Evolutionary conservation across 176 grass and related monocot species (phyloP).

Genomic region (Guadua angustifolia): DNA sequence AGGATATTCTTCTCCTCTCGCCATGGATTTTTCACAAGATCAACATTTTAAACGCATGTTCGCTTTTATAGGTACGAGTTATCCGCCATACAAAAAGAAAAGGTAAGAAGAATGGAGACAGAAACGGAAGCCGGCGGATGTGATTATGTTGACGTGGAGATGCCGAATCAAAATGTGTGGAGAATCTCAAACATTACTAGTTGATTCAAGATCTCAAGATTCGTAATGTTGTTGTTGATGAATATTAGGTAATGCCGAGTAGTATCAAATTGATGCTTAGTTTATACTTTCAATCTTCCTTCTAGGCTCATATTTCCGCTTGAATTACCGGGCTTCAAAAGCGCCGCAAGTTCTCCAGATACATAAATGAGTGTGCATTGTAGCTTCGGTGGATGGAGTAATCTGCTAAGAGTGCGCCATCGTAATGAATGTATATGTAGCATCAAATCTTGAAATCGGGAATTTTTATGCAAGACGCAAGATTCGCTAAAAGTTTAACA

Average conservation of each 20-base stretch:
- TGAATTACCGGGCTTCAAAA: background rate
- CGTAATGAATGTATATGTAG: slow-evolving; percentile 11
- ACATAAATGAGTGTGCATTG: background rate
- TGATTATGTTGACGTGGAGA: slow-evolving; percentile 78
- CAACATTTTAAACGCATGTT: background rate
- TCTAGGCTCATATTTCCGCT: background rate
- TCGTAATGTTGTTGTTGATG: slow-evolving; percentile 40
- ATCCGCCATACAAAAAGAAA: slow-evolving; percentile 74
- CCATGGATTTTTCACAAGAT: background rate
- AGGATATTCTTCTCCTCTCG: background rate
- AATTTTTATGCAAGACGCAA: background rate
- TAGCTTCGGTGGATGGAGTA: background rate
- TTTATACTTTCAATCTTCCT: slow-evolving; percentile 21
- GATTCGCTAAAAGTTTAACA: background rate
- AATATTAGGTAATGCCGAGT: slow-evolving; percentile 28
- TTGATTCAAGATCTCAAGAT: slow-evolving; percentile 45
- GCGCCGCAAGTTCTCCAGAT: background rate
- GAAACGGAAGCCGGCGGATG: slow-evolving; percentile 54
- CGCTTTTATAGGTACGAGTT: slow-evolving; percentile 69
- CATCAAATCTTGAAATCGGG: background rate
- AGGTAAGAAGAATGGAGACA: slow-evolving; percentile 63
- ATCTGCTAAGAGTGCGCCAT: background rate
- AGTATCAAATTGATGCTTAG: background rate
- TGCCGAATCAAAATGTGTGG: slow-evolving; percentile 70
- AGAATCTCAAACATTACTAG: slow-evolving; percentile 39